phyloP scores from a whole-genome alignment of 208 protist genomes.

The Leishmania martiniquensis region DNA sequence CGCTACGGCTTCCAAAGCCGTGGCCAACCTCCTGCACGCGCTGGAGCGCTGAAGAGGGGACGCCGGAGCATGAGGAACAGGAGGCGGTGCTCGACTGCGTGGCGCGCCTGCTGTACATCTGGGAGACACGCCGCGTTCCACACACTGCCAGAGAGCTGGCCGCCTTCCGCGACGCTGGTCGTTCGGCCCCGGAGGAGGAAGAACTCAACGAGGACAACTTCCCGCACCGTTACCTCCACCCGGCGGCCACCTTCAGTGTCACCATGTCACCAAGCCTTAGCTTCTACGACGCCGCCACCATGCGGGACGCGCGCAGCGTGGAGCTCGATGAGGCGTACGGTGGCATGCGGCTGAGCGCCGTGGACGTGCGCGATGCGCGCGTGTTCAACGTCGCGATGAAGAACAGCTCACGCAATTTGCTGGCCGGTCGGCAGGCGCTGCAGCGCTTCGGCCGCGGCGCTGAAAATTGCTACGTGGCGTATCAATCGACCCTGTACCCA shows the following conservation, averaged over 20 bases:
- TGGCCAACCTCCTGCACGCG: conserved; percentile 45
- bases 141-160: conserved; percentile 52
- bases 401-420: conserved; percentile 70
- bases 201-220: conserved; percentile 86
- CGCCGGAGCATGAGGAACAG: conserved; percentile 20
- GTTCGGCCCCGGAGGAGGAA: conserved; percentile 43
- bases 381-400: conserved; percentile 85
- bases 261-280: conserved; percentile 39
- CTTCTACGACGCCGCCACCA: conserved; percentile 53
- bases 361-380: conserved; percentile 62
- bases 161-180: conserved; percentile 11
- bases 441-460: conserved; percentile 64
- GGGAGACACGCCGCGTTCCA: conserved; percentile 75
- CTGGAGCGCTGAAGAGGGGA: background rate
- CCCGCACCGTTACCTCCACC: conserved; percentile 81
- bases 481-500: conserved; percentile 78
- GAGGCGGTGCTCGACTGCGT: conserved; percentile 59
- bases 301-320: conserved; percentile 58
- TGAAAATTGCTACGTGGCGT: conserved; percentile 66
- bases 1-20: conserved; percentile 64
- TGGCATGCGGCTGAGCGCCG: conserved; percentile 71
- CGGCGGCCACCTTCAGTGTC: conserved; percentile 66
- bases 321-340: conserved; percentile 57
- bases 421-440: conserved; percentile 65
- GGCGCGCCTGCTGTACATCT: conserved; percentile 69